Evolutionary conservation across 1,284 basidiomycete species (phyloP).

Genomic region (Cystobasidium slooffiae): DNA sequence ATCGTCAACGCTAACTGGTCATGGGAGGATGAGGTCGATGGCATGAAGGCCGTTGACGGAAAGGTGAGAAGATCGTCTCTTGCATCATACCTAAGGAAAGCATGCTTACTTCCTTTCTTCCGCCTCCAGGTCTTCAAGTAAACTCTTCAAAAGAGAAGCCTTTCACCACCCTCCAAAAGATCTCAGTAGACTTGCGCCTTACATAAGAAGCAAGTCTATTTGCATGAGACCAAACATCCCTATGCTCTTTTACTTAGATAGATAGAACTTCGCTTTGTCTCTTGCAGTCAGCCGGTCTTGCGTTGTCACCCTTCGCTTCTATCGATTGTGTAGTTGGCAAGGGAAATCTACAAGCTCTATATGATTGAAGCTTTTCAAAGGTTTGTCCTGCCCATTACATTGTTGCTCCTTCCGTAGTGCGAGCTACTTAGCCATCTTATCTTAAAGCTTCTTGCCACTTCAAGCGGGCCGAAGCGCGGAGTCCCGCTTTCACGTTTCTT

Average conservation of each 20-base stretch:
- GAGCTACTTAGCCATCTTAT: too few relatives aligned
- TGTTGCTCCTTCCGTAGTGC: too few relatives aligned
- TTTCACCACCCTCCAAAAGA: background rate
- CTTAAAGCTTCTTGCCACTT: too few relatives aligned
- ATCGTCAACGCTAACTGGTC: conserved; percentile 88
- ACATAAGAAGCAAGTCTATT: too few relatives aligned
- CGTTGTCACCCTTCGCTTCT: background rate
- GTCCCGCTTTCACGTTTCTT: too few relatives aligned
- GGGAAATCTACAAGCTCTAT: background rate
- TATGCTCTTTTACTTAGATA: background rate
- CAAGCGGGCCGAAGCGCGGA: too few relatives aligned
- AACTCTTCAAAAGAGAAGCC: background rate
- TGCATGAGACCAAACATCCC: background rate
- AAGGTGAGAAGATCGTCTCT: conserved; percentile 53
- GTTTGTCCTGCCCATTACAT: too few relatives aligned
- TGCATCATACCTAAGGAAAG: too few relatives aligned
- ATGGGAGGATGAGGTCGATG: conserved; percentile 84
- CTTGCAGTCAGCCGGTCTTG: background rate
- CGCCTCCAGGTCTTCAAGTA: conserved; percentile 31
- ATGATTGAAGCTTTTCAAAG: too few relatives aligned
- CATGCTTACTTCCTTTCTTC: background rate
- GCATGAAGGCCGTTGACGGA: conserved; percentile 83
- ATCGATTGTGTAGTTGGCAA: background rate
- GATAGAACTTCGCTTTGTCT: background rate
- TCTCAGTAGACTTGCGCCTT: too few relatives aligned